Evolutionary conservation across 208 protist genomes (phyloP).

Genomic region (Acanthamoeba royreba): DNA sequence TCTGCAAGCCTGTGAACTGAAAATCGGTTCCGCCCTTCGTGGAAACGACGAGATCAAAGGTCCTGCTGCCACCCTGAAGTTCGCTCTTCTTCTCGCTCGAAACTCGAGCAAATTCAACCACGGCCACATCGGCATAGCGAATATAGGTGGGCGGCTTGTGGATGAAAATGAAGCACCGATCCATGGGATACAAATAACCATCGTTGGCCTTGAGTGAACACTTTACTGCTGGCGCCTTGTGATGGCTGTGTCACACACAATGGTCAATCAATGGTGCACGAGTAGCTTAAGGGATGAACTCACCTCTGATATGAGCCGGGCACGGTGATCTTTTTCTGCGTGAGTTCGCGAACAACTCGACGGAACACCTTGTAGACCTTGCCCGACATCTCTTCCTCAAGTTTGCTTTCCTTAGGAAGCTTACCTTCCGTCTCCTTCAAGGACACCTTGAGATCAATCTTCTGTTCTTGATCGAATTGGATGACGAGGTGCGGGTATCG

Average conservation of each 20-base stretch:
- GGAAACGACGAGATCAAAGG: slow-evolving; percentile 58
- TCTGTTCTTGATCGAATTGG: slow-evolving; percentile 48
- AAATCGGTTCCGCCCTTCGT: neutral
- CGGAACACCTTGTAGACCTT: slow-evolving; percentile 25
- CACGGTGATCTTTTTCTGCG: slow-evolving; percentile 51
- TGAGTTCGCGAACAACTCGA: slow-evolving; percentile 41
- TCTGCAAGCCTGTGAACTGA: neutral
- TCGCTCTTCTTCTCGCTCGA: neutral
- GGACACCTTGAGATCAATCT: slow-evolving; percentile 47
- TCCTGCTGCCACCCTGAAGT: neutral
- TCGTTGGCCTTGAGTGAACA: slow-evolving; percentile 73
- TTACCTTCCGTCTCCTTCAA: slow-evolving; percentile 50
- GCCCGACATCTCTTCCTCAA: slow-evolving; percentile 55
- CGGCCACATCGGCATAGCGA: slow-evolving; percentile 53
- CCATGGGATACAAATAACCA: slow-evolving; percentile 69
- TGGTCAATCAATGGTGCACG: neutral
- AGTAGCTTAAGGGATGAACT: no score
- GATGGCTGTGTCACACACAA: neutral
- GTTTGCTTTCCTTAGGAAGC: slow-evolving; percentile 10
- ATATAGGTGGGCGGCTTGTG: slow-evolving; percentile 74
- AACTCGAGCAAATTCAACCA: slow-evolving; percentile 67
- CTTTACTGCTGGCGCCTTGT: slow-evolving; percentile 44
- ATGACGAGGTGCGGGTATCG: slow-evolving; percentile 68
- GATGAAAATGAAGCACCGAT: slow-evolving; percentile 73
- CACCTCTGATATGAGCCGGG: slow-evolving; percentile 15